phyloP scores from a whole-genome alignment of 176 grass and related monocot genomes.

The Juncus inflexus region DNA sequence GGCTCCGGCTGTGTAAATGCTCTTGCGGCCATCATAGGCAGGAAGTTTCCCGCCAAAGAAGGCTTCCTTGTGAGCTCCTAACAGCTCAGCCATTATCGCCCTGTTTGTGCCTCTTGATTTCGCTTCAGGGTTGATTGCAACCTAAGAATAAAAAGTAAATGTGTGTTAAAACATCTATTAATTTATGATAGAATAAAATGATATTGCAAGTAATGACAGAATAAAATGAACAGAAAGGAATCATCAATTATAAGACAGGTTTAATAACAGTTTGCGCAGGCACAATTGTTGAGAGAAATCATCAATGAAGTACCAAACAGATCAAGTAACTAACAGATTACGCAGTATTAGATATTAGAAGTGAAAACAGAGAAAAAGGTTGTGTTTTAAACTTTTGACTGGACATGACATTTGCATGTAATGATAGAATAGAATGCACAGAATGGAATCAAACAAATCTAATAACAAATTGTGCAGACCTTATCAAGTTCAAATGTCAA shows the following conservation, averaged over 20 bases:
- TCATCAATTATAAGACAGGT: neutral
- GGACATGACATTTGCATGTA: no score
- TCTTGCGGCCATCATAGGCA: constrained; percentile 80
- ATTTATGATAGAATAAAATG: constrained; percentile 1
- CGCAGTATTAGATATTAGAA: neutral
- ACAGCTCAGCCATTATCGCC: constrained; percentile 53
- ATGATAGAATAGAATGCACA: no score
- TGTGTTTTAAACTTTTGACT: no score
- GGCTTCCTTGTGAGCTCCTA: constrained; percentile 45
- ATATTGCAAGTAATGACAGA: neutral
- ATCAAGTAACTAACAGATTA: constrained; percentile 2
- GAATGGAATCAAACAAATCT: no score
- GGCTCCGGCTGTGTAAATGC: constrained; percentile 74
- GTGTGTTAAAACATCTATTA: neutral
- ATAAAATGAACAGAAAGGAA: neutral
- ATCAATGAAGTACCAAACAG: neutral
- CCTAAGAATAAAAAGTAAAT: constrained; percentile 30
- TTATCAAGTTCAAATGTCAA: no score
- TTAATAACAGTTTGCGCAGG: neutral
- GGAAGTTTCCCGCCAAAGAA: constrained; percentile 51
- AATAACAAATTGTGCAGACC: no score
- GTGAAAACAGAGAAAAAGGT: neutral
- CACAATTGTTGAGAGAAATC: no score
- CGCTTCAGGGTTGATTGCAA: constrained; percentile 65
- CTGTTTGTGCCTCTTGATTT: constrained; percentile 62